Percentiles rank a stretch among this genome's conserved stretches.
phyloP scores from a whole-genome alignment of 2,329 filamentous ascomycete genomes.

The Aspergillus cejpii region DNA sequence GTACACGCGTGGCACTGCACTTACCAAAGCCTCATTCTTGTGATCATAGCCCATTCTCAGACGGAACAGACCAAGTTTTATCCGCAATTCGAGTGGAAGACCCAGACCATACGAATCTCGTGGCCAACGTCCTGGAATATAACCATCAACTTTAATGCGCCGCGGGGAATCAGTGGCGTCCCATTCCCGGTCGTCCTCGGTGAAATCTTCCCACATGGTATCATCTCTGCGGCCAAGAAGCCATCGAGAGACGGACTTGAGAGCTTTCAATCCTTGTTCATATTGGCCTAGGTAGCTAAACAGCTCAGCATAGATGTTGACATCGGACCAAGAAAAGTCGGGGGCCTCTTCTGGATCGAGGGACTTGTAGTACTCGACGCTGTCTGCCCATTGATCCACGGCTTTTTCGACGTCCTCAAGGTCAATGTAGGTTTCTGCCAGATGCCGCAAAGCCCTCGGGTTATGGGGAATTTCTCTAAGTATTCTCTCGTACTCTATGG shows the following conservation, averaged over 20 bases:
- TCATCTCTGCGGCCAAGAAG: conserved; percentile 69
- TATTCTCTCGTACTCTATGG: conserved; percentile 49
- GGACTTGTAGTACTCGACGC: conserved; percentile 46
- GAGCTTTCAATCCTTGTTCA: conserved; percentile 58
- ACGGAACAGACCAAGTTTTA: conserved; percentile 79
- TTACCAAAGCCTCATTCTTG: conserved; percentile 65
- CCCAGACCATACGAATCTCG: conserved; percentile 61
- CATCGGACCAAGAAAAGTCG: conserved; percentile 66
- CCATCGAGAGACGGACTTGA: conserved; percentile 73
- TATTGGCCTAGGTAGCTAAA: conserved; percentile 60
- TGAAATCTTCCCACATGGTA: conserved; percentile 65
- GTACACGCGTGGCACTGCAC: conserved; percentile 19
- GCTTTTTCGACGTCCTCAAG: conserved; percentile 45
- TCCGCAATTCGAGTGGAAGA: conserved; percentile 72
- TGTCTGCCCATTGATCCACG: conserved; percentile 47
- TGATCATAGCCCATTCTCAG: conserved; percentile 59
- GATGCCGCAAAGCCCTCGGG: conserved; percentile 48
- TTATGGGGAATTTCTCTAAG: conserved; percentile 50
- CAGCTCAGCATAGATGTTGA: conserved; percentile 79
- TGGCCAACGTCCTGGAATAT: conserved; percentile 50
- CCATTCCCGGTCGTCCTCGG: conserved; percentile 81
- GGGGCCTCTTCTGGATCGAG: conserved; percentile 40
- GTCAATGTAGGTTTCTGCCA: conserved; percentile 53
- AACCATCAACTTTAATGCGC: conserved; percentile 56
- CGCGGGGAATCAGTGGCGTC: conserved; percentile 65